phyloP scores from a whole-genome alignment of 2,329 filamentous ascomycete species.

The Trichoderma sp. region DNA sequence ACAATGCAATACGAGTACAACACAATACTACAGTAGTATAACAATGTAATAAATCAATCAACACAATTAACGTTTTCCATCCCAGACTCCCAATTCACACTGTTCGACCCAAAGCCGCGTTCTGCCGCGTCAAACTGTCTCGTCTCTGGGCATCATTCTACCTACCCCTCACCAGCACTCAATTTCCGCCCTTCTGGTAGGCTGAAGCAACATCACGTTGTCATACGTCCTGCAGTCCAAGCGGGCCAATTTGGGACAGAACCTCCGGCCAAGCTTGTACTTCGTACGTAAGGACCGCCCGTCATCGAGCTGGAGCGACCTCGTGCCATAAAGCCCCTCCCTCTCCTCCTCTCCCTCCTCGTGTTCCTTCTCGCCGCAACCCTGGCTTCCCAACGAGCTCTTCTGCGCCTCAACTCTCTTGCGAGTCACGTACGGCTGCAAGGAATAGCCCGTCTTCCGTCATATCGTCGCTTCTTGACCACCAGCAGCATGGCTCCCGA shows the following conservation, averaged over 20 bases:
- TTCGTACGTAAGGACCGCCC: not conserved
- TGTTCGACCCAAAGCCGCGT: not conserved
- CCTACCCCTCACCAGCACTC: slow-evolving; percentile 19
- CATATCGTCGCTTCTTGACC: slow-evolving; percentile 36
- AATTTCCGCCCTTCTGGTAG: slow-evolving; percentile 17
- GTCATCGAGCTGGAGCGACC: slow-evolving; percentile 29
- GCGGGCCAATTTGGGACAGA: slow-evolving; percentile 6
- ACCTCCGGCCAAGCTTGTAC: not conserved
- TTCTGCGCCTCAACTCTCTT: slow-evolving; percentile 57
- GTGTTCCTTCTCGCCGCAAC: slow-evolving; percentile 60
- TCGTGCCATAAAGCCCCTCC: slow-evolving; percentile 29
- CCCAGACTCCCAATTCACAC: not conserved
- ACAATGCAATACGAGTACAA: not conserved
- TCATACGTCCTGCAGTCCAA: slow-evolving; percentile 2
- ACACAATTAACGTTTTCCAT: not conserved
- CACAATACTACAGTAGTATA: not conserved
- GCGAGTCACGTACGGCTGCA: slow-evolving; percentile 53
- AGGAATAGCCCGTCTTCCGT: slow-evolving; percentile 29
- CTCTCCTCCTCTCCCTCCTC: slow-evolving; percentile 48
- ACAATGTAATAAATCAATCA: not conserved
- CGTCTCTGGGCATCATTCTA: not conserved
- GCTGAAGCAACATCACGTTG: slow-evolving; percentile 9
- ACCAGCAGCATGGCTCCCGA: slow-evolving; percentile 62
- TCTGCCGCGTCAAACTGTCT: not conserved
- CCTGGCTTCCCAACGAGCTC: slow-evolving; percentile 63